These are phyloP conservation scores for Berkeleyomyces rouxiae DNA, from an alignment of 2,329 filamentous ascomycete species.

Conservation along the genomic window DNA sequence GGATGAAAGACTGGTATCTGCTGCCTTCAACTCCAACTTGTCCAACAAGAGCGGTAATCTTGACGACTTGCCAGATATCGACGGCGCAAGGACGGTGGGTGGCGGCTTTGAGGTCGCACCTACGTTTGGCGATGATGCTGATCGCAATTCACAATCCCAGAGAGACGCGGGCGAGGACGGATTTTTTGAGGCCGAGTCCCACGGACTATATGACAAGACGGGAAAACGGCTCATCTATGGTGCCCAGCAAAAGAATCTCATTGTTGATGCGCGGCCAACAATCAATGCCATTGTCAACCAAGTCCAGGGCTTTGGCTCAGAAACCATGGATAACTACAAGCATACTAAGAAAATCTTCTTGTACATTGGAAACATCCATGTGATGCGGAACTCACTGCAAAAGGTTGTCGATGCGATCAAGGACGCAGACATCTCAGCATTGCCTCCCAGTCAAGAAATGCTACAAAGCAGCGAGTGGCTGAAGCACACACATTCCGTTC, in stretches of 20 bases:
- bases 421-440: conserved; percentile 71
- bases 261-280: conserved; percentile 86
- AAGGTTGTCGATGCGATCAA: conserved; percentile 79
- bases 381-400: conserved; percentile 83
- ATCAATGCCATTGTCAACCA: conserved; percentile 94
- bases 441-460: conserved; percentile 67
- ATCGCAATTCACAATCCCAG: background rate
- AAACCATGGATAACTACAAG: conserved; percentile 96
- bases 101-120: conserved; percentile 1
- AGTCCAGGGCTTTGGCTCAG: conserved; percentile 78
- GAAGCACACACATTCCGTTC: conserved; percentile 67
- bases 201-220: conserved; percentile 35
- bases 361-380: conserved; percentile 95
- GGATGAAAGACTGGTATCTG: conserved; percentile 82
- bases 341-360: conserved; percentile 83
- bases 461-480: conserved; percentile 79
- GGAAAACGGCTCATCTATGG: conserved; percentile 61
- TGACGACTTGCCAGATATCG: background rate
- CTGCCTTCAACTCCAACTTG: conserved; percentile 67
- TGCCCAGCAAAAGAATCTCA: conserved; percentile 82
- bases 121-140: background rate
- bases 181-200: conserved; percentile 16
- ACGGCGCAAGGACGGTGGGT: background rate
- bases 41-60: conserved; percentile 18
- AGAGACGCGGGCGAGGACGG: background rate